phyloP scores from a whole-genome alignment of 208 protist species.

The Leishmania lainsoni region DNA sequence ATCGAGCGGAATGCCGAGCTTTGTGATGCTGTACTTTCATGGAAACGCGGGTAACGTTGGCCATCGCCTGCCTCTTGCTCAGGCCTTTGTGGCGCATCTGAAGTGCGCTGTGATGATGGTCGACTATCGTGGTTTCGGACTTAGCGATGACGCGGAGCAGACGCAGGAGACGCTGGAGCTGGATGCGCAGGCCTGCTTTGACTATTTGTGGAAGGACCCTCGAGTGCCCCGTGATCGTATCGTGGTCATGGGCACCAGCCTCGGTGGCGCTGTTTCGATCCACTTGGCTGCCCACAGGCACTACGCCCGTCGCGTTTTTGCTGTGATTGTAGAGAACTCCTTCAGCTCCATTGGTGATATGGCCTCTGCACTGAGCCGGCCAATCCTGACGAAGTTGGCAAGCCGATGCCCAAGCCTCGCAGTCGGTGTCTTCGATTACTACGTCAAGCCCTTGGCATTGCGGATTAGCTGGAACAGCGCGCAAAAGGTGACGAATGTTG shows the following conservation, averaged over 20 bases:
- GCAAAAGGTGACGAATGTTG: conserved; percentile 35
- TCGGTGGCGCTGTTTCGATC: conserved; percentile 90
- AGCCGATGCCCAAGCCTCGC: conserved; percentile 20
- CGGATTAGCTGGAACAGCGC: conserved; percentile 74
- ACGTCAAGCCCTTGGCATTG: conserved; percentile 80
- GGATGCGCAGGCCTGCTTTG: conserved; percentile 87
- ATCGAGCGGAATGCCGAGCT: conserved; percentile 24
- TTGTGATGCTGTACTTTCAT: conserved; percentile 90
- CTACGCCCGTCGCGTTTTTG: conserved; percentile 56
- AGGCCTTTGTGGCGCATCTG: conserved; percentile 47
- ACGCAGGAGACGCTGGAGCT: conserved; percentile 78
- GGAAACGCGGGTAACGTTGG: conserved; percentile 93
- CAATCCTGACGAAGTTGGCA: conserved; percentile 21
- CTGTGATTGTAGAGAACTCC: conserved; percentile 90
- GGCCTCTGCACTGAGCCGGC: conserved; percentile 41
- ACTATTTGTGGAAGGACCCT: conserved; percentile 64
- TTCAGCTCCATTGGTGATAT: conserved; percentile 92
- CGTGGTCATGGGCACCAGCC: conserved; percentile 88
- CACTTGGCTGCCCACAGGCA: conserved; percentile 58
- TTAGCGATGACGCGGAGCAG: conserved; percentile 51
- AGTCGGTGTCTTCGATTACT: conserved; percentile 61
- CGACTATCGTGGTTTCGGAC: conserved; percentile 92
- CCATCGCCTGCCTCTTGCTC: conserved; percentile 78
- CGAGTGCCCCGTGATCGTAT: conserved; percentile 74
- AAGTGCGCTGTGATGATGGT: conserved; percentile 86